Base-by-base conservation (phyloP, 2,329 filamentous ascomycete species). In the Xylariaceae sp. region DNA sequence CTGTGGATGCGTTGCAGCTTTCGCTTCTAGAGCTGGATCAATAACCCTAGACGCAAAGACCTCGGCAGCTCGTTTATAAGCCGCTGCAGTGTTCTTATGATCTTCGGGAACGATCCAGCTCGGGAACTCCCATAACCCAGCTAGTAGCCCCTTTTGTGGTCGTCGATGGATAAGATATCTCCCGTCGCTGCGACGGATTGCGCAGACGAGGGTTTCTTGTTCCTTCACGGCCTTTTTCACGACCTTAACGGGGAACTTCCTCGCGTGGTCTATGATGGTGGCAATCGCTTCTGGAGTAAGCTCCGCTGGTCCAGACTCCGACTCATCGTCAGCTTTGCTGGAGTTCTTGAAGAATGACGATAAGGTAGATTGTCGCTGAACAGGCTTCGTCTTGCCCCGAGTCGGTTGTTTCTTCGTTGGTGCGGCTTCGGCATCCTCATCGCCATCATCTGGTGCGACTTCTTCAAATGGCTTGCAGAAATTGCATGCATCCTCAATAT, bases 71-170 rank as follows among this genome's bases (percentile, higher is more conserved):
- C 68, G 63, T 64, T 70, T 74, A 37, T 78, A 73, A 9, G 69
- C 66, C 6, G 70, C 63, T 0, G 71, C 58, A 6, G 68, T 71
- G 56, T 61, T 69, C 39, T 67, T 63, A n/a, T 67, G 62, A 1
- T 64, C 56, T 0, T 68, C 67, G 0, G 71, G 64, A 0, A 82
- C 60, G 0, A 71, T 69, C 2, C 71, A 66, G 63, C 80, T 83
- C 0, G 82, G 82, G 4, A 85, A 75, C 62, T 85, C 81, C 82
- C 82, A 84, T 4, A 85, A 64, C 0, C 80, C 78, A 0, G 81
- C 82, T 0, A 84, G 71, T 0, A 84, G 74, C 0, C 82, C 82
- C 66, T 80, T 83, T 9, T 76, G 75, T 0, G 82, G 81, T 0
- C 82, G 79, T 0, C 76, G 76, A 13, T 78, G 78, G 55, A 84